Evolutionary conservation across 306 rosid species (phyloP).

Genomic region (Ziziphus jujuba): DNA sequence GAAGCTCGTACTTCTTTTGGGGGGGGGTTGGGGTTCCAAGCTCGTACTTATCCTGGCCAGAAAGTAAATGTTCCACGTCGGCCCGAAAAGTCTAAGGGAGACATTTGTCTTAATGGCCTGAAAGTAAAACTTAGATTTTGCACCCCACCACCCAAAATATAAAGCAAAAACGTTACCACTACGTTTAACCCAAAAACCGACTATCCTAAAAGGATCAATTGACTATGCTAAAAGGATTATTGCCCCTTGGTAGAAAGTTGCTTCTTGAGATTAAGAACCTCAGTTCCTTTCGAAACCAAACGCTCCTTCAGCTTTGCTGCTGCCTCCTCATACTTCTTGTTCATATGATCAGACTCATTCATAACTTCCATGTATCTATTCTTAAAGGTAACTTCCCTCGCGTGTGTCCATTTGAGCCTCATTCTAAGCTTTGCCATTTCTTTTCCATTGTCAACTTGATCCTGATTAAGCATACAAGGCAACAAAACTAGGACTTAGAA

Average conservation of each 20-base stretch:
- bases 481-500: too few species aligned
- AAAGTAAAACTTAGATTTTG: too few species aligned
- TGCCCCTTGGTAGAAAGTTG: conserved; percentile 36
- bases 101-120: too few species aligned
- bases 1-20: too few species aligned
- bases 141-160: too few species aligned
- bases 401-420: conserved; percentile 73
- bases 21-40: too few species aligned
- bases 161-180: too few species aligned
- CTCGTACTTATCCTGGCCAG: too few species aligned
- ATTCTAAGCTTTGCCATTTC: conserved; percentile 52
- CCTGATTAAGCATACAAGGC: conserved; percentile 40
- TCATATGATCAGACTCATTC: conserved; percentile 45
- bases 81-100: too few species aligned
- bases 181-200: background rate
- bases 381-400: conserved; percentile 59
- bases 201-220: too few species aligned
- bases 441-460: conserved; percentile 38
- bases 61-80: too few species aligned
- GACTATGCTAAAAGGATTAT: background rate
- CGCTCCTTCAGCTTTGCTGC: conserved; percentile 51
- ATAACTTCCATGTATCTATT: conserved; percentile 49
- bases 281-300: conserved; percentile 55
- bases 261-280: conserved; percentile 68
- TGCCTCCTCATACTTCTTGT: conserved; percentile 56